phyloP scores from a whole-genome alignment of 306 rosid genomes.

The Vachellia pachyceras region DNA sequence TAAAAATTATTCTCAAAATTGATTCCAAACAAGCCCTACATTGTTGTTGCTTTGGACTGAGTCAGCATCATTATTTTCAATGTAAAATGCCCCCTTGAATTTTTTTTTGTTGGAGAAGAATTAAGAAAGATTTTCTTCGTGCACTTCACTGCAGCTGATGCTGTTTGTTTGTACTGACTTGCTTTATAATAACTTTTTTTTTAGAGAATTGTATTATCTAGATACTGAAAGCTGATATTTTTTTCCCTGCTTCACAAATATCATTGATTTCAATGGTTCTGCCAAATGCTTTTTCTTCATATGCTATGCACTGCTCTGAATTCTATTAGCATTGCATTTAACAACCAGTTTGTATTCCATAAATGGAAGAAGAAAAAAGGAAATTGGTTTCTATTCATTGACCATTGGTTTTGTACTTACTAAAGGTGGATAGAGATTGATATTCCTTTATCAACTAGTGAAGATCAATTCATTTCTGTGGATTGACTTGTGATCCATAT shows the following conservation, averaged over 20 bases:
- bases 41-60: not conserved
- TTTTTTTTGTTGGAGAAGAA: not conserved
- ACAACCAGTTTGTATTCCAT: not conserved
- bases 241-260: not conserved
- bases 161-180: not conserved
- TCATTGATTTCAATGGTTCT: not conserved
- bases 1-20: no score
- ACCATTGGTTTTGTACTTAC: not conserved
- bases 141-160: constrained; percentile 1
- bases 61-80: not conserved
- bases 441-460: constrained; percentile 11
- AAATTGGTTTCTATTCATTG: not conserved
- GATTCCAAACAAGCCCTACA: no score
- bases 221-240: not conserved
- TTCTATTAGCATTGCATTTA: not conserved
- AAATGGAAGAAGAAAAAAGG: not conserved
- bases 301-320: not conserved
- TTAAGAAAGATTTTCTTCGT: not conserved
- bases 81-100: not conserved
- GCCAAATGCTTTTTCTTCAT: not conserved
- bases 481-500: not conserved
- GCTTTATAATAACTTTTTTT: not conserved
- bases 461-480: not conserved
- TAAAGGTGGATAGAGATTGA: constrained; percentile 1
- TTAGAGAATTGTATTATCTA: not conserved